Conservation (phyloP, 441 rosid species). For the Manihot esculenta region DNA sequence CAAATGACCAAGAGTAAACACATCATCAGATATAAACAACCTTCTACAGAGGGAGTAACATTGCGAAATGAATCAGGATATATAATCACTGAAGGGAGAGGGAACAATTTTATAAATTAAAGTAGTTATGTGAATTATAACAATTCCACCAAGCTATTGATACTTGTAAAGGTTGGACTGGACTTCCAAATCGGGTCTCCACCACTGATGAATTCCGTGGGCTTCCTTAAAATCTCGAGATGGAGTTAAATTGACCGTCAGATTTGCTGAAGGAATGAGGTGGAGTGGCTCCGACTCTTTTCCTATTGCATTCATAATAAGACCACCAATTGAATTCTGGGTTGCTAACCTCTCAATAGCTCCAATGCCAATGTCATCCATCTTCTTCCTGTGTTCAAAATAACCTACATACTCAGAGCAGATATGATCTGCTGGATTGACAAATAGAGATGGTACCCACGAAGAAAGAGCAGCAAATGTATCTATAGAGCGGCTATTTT, state of each 20-base stretch:
- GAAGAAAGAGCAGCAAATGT: conserved; percentile 54
- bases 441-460: conserved; percentile 68
- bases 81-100: neutral
- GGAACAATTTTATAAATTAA: too few relatives aligned
- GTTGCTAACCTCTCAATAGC: conserved; percentile 68
- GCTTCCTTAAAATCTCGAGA: conserved; percentile 61
- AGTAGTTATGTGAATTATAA: too few relatives aligned
- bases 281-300: conserved; percentile 67
- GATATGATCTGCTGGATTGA: conserved; percentile 65
- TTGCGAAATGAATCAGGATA: neutral
- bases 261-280: conserved; percentile 68
- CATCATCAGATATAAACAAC: too few relatives aligned
- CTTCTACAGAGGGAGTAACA: neutral
- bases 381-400: conserved; percentile 82
- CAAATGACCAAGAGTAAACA: too few relatives aligned
- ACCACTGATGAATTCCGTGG: conserved; percentile 97
- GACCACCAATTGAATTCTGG: conserved; percentile 65
- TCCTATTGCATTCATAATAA: conserved; percentile 60
- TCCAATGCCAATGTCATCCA: conserved; percentile 89
- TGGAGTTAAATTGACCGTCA: conserved; percentile 47
- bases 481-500: conserved; percentile 38
- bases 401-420: conserved; percentile 86
- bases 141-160: conserved; percentile 28
- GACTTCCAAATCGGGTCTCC: conserved; percentile 62
- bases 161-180: conserved; percentile 58